These are phyloP conservation scores for Biscutella laevigata DNA, from an alignment of 441 rosid genomes.

Conservation along the genomic window DNA sequence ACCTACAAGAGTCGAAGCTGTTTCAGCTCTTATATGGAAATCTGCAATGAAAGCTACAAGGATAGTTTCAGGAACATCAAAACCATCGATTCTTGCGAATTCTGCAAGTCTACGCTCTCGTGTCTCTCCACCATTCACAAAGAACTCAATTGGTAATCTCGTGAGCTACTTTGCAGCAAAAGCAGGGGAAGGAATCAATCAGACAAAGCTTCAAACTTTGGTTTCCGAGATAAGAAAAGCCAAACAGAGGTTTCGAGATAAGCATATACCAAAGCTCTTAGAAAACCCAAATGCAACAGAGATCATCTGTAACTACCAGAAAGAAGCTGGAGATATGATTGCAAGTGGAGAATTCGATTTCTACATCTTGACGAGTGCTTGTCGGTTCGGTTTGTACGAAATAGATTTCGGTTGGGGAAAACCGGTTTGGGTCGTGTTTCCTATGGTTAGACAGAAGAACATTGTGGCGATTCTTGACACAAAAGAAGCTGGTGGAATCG, in stretches of 20 bases:
- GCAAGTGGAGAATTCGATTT: constrained; percentile 17
- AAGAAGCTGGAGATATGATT: constrained; percentile 18
- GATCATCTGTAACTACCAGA: constrained; percentile 11
- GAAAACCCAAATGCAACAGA: constrained; percentile 4
- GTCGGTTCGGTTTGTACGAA: constrained; percentile 31
- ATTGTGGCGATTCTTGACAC: constrained; percentile 25
- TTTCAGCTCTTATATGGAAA: constrained; percentile 30
- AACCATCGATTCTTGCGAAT: constrained; percentile 20
- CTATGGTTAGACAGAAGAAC: constrained; percentile 19
- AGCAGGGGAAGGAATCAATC: constrained; percentile 18
- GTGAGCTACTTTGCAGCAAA: constrained; percentile 22
- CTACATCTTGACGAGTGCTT: constrained; percentile 28
- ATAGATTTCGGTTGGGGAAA: constrained; percentile 44
- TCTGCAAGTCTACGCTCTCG: constrained; percentile 17
- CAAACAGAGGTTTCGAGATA: constrained; percentile 19
- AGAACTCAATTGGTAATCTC: constrained; percentile 24
- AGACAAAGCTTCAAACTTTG: constrained; percentile 22
- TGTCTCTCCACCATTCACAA: constrained; percentile 12
- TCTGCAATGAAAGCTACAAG: constrained; percentile 26
- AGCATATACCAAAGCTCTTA: constrained; percentile 2
- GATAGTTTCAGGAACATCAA: constrained; percentile 10
- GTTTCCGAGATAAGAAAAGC: constrained; percentile 13
- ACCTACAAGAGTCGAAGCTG: constrained; percentile 36
- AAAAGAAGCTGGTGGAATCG: constrained; percentile 31
- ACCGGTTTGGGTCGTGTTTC: constrained; percentile 33